Base-by-base conservation (phyloP, 2,329 filamentous ascomycete genomes). In the Neofusicoccum cordaticola region DNA sequence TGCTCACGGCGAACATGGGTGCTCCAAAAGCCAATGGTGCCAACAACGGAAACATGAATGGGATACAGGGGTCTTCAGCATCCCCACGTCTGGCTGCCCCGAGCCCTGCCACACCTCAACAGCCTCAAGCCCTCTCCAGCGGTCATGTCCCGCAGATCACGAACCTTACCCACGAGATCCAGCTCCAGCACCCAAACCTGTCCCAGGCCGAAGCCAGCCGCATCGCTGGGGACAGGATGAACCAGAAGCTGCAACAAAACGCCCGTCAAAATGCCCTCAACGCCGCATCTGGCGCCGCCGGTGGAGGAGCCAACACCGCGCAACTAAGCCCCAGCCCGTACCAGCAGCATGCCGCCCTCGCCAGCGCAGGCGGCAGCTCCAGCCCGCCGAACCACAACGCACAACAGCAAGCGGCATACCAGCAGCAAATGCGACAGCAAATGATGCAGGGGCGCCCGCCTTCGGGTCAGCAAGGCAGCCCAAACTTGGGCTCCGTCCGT, bases 361-460 rank as follows among this genome's bases (percentile, higher is more conserved):
- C 64, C 27, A 65, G 7, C 12, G 15, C 45, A 4, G 64, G 64
- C 41, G 64, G 57, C 56, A 65, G 64, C 37, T 50, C 52, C 27
- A 65, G 64, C 50, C 64, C 64, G 3, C 27, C 35, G 19, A 63
- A 50, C 45, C 56, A 60, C 42, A 60, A 17, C 11, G 15, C 56
- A 11, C 48, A 56, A 13, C 44, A 57, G 12, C 62, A 64, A 15
- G 48, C 50, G 34, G 41, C 52, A 39, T 77, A 77, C 64, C 74
- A 77, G 60, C 70, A 72, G 61, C 74, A 77, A 57, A 72, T 77
- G 63, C 71, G 75, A 41, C 72, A 75, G 66, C 73, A 72, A 61
- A 68, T 76, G 68, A 73, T 78, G 74, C 74, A 73, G 63, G 72
- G 71, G 42, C 71, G 73, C 65, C 12, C 44, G 34, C 65, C 63